phyloP scores from a whole-genome alignment of 1,284 basidiomycete genomes.

The Melampsora abietis-canadensis region DNA sequence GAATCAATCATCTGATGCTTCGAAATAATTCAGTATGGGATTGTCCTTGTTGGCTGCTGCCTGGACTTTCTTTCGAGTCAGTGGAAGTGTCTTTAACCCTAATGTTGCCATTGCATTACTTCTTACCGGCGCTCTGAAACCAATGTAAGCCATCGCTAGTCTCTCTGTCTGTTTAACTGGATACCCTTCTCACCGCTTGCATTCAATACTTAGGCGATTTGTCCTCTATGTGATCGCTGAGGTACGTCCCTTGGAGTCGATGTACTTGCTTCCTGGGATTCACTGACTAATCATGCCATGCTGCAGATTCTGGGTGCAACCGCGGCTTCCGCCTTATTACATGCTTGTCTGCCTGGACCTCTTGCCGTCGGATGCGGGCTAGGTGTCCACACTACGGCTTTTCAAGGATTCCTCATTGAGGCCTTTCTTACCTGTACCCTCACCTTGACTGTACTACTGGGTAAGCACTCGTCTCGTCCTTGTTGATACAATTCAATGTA shows the following conservation, averaged over 20 bases:
- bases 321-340: constrained; percentile 62
- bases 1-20: neutral
- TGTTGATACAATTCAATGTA: neutral
- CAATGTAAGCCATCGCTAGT: constrained; percentile 20
- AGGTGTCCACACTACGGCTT: constrained; percentile 4
- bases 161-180: constrained; percentile 44
- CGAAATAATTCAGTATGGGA: constrained; percentile 57
- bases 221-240: constrained; percentile 29
- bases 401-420: constrained; percentile 33
- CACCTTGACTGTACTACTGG: constrained; percentile 30
- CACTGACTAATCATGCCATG: neutral
- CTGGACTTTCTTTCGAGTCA: constrained; percentile 42
- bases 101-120: constrained; percentile 34
- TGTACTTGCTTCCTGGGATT: neutral
- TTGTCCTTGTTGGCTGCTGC: constrained; percentile 64
- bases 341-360: constrained; percentile 63
- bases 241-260: neutral
- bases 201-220: constrained; percentile 29
- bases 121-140: constrained; percentile 21
- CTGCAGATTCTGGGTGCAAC: constrained; percentile 44
- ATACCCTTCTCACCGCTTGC: constrained; percentile 30
- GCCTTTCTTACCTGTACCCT: constrained; percentile 21
- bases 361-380: constrained; percentile 58
- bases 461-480: neutral
- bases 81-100: constrained; percentile 41